A percentile compares a stretch with the other conserved stretches of the same genome.
These are phyloP conservation scores for Boletus vermiculosoides DNA, from an alignment of 768 basidiomycete species.

Conservation along the genomic window DNA sequence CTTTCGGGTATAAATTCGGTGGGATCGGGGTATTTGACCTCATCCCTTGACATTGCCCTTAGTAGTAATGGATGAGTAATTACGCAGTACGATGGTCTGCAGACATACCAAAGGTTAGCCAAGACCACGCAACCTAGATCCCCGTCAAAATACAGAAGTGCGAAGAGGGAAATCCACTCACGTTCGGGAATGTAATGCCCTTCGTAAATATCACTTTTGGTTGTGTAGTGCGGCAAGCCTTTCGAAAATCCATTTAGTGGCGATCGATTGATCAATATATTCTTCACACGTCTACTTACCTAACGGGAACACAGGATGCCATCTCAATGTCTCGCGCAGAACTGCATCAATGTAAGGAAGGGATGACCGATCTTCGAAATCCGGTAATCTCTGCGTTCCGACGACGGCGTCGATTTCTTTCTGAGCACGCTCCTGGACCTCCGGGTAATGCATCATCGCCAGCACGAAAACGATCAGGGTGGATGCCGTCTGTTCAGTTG, in stretches of 20 bases:
- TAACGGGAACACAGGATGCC: slow-evolving; percentile 34
- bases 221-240: slow-evolving; percentile 32
- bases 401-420: slow-evolving; percentile 34
- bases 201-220: slow-evolving; percentile 25
- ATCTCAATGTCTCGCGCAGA: slow-evolving; percentile 36
- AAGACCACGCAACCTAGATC: slow-evolving; percentile 29
- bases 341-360: slow-evolving; percentile 35
- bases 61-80: slow-evolving; percentile 5
- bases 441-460: slow-evolving; percentile 36
- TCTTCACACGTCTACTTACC: slow-evolving; percentile 14
- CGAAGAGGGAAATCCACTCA: background rate
- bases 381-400: slow-evolving; percentile 29
- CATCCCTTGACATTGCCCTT: slow-evolving; percentile 33
- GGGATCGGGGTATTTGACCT: slow-evolving; percentile 26
- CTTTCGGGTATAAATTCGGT: slow-evolving; percentile 31
- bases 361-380: slow-evolving; percentile 26
- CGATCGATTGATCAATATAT: background rate
- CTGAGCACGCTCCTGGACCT: slow-evolving; percentile 35
- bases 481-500: slow-evolving; percentile 28
- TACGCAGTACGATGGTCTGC: background rate
- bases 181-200: slow-evolving; percentile 30
- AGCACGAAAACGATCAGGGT: slow-evolving; percentile 33
- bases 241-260: background rate
- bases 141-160: slow-evolving; percentile 11
- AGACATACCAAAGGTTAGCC: slow-evolving; percentile 30